Evolutionary conservation across 2,329 filamentous ascomycete species (phyloP).

Genomic region (Alternaria sp.): DNA sequence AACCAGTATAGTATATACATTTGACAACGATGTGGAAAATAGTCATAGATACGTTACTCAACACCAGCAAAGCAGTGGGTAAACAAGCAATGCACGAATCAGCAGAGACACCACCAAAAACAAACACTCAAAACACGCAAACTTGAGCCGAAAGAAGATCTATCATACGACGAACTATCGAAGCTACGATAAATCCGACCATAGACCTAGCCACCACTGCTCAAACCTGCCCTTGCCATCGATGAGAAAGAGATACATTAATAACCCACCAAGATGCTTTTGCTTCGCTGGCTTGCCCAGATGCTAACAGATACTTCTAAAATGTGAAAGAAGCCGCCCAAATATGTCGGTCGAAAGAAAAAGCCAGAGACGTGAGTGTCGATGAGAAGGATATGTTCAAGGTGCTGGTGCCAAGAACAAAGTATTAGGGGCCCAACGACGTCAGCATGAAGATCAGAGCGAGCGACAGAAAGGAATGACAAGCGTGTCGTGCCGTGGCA

Average conservation of each 20-base stretch:
- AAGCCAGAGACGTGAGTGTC: conserved; percentile 19
- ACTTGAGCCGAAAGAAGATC: conserved; percentile 24
- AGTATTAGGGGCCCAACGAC: conserved; percentile 33
- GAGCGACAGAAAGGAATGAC: conserved; percentile 30
- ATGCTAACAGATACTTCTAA: conserved; percentile 43
- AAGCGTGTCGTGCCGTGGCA: conserved; percentile 16
- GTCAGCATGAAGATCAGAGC: conserved; percentile 21
- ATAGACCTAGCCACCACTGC: conserved; percentile 30
- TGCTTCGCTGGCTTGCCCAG: conserved; percentile 26
- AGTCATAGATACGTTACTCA: too few species aligned
- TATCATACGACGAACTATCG: conserved; percentile 40
- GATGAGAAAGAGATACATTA: conserved; percentile 38
- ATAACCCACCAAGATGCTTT: conserved; percentile 39
- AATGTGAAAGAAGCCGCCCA: conserved; percentile 32
- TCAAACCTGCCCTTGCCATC: conserved; percentile 37
- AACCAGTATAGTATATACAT: too few species aligned
- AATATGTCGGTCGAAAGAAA: conserved; percentile 20
- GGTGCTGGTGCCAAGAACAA: conserved; percentile 24
- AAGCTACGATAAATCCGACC: conserved; percentile 38
- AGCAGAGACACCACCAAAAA: too few species aligned
- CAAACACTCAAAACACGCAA: background rate
- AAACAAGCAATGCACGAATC: too few species aligned
- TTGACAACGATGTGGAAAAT: too few species aligned
- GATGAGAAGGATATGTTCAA: conserved; percentile 35
- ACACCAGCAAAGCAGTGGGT: too few species aligned